Evolutionary conservation across 257 asterid genomes (phyloP), one percentile per base, ranked within the genome.

Genomic region (Fraxinus cuspidata): DNA sequence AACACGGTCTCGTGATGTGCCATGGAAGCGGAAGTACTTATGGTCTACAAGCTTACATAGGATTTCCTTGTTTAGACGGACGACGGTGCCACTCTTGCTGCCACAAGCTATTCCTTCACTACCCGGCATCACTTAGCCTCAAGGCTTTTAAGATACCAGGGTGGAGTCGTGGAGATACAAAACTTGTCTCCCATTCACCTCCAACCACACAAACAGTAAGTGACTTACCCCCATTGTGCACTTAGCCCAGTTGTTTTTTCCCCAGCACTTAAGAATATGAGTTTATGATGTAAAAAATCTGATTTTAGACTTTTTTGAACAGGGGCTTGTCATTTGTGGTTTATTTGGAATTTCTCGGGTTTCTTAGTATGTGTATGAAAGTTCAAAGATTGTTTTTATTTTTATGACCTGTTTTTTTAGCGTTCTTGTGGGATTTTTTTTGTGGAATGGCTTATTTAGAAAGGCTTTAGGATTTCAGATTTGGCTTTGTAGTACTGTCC

Each of bases 111-210:
- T 31, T 31, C 34, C 5, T 31, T 0, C 34, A 31, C 5, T 31
- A 3, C 32, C 32, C 32, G 4, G 32, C 34, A 3, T 31, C 34
- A 31, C 34, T 31, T 5, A 29, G 34, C 34, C 34, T 31, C 34
- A 31, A 31, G 5, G 34, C 34, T 31, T 31, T 31, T 3, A 31
- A 31, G 34, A 31, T 31, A 3, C 5, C 34, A 5, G 34, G 34
- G 34, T 31, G 34, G 34, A 31, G 5, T 31, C 34, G 34, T 31
- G 34, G 34, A 67, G 68, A 83, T 77, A 68, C 75, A 70, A 64
- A 85, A 73, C 67, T 76, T 82, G 85, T 75, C 83, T 83, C 81
- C 88, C 81, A 75, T n/a, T 82, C 75, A 78, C 83, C 87, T 77
- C 69, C 67, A 74, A 83, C 87, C 87, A 85, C 86, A 80, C 74